Evolutionary conservation across 1,139 yeast genomes (phyloP).

Genomic region (Debaryomycetaceae sp.): DNA sequence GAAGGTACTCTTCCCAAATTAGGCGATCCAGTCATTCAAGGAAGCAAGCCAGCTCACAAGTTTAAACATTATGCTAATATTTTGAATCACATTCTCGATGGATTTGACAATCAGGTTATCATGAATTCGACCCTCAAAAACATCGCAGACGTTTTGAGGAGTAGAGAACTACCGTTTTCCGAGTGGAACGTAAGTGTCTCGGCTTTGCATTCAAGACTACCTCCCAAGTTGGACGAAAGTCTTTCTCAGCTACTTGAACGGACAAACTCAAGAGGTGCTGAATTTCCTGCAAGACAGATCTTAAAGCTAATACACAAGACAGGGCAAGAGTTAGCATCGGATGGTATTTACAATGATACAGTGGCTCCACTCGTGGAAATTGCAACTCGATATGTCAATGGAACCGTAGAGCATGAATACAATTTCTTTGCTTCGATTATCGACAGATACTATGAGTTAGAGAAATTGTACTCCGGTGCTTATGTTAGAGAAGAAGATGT

Average conservation of each 20-base stretch:
- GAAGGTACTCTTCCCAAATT: conserved; percentile 90
- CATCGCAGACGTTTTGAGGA: conserved; percentile 67
- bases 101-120: conserved; percentile 93
- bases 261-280: conserved; percentile 64
- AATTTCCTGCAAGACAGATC: conserved; percentile 90
- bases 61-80: conserved; percentile 58
- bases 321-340: conserved; percentile 47
- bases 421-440: conserved; percentile 67
- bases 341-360: conserved; percentile 48
- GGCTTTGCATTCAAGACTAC: conserved; percentile 89
- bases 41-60: conserved; percentile 79
- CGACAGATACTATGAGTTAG: conserved; percentile 72
- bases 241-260: conserved; percentile 66
- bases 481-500: conserved; percentile 83
- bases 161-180: conserved; percentile 83
- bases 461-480: conserved; percentile 70
- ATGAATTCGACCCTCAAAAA: conserved; percentile 78
- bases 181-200: conserved; percentile 87
- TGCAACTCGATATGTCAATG: conserved; percentile 67
- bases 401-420: conserved; percentile 82
- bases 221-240: conserved; percentile 67
- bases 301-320: conserved; percentile 58
- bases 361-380: conserved; percentile 73
- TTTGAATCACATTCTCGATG: conserved; percentile 74
- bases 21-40: conserved; percentile 79